Base-by-base conservation (phyloP, 2,329 filamentous ascomycete species). In the Aspergillus phoenicis region DNA sequence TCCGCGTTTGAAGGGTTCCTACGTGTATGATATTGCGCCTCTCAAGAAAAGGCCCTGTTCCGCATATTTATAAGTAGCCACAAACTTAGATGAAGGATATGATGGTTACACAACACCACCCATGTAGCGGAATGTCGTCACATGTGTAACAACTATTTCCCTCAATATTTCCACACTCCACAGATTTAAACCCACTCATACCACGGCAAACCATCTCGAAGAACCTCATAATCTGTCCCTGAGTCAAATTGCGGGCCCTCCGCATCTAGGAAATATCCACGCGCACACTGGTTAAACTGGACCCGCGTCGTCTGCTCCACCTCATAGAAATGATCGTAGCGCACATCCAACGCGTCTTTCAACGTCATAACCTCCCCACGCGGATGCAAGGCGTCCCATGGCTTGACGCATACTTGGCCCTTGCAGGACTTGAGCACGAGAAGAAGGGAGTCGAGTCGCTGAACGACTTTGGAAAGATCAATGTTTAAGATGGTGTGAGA, bases 401-500 rank as follows among this genome's bases (percentile, higher is more conserved):
- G 47, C 26, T 22, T 51, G 26, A 51, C 15, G 10, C 47, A 51
- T 51, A 30, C 26, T 33, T 51, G 47, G 26, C 28, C 47, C 24
- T 51, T 51, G 2, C 47, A 51, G 47, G 76, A 74, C 43, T 79
- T 79, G 4, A 78, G 63, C 1, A 78, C 73, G 17, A 79, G 57
- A 0, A 78, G 62, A 1, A 78, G 66, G 5, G 77, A 66, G 60
- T 79, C 75, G 0, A 79, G 69, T 3, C 77, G 67, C 8, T 36
- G 47, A n/a, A 71, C 60, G 0, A 67, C 62, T 15, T 70, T 66
- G 0, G 63, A 39, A 0, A 75, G n/a, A 43, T 61, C 60, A 6
- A 64, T 61, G 10, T 69, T 63, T 8, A 76, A 60, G 20, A 73
- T 49, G 1, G 11, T 49, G 24, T 49, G 64, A 7, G 26, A 45